Conservation (phyloP, 805 yeast genomes). For the Starmerella ratchasimensis region DNA sequence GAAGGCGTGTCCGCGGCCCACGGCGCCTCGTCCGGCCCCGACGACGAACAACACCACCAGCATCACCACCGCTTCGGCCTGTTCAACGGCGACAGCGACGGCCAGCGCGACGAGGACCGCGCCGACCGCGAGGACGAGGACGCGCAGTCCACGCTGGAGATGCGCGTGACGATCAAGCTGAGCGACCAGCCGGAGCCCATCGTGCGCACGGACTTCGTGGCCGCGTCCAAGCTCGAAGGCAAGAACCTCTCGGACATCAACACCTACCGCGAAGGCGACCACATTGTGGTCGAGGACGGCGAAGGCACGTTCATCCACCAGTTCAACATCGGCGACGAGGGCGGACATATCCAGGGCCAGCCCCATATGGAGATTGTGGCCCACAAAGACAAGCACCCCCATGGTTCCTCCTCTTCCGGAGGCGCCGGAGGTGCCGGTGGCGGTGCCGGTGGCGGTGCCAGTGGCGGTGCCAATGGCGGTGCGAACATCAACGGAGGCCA, state of each 20-base stretch:
- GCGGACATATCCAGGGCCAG: conserved; percentile 11
- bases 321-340: conserved; percentile 27
- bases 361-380: conserved; percentile 15
- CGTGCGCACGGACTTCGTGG: conserved; percentile 16
- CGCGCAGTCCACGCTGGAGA: conserved; percentile 7
- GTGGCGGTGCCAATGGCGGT: not conserved
- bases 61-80: not conserved
- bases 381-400: conserved; percentile 3
- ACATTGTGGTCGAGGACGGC: conserved; percentile 64
- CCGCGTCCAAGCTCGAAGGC: conserved; percentile 17
- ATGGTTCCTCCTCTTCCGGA: not conserved
- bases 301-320: conserved; percentile 68
- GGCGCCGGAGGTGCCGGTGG: not conserved
- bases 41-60: not conserved
- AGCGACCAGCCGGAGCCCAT: conserved; percentile 8
- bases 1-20: too few relatives aligned
- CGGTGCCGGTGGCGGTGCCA: not conserved
- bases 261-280: conserved; percentile 57
- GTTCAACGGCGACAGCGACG: not conserved
- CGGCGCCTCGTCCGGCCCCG: not conserved
- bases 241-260: conserved; percentile 22
- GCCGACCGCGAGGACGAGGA: not conserved
- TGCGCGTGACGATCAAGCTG: conserved; percentile 15
- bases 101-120: not conserved
- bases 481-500: not conserved